These are phyloP conservation scores for Hemileccinum rubropunctum DNA, from an alignment of 768 basidiomycete species.

Conservation along the genomic window DNA sequence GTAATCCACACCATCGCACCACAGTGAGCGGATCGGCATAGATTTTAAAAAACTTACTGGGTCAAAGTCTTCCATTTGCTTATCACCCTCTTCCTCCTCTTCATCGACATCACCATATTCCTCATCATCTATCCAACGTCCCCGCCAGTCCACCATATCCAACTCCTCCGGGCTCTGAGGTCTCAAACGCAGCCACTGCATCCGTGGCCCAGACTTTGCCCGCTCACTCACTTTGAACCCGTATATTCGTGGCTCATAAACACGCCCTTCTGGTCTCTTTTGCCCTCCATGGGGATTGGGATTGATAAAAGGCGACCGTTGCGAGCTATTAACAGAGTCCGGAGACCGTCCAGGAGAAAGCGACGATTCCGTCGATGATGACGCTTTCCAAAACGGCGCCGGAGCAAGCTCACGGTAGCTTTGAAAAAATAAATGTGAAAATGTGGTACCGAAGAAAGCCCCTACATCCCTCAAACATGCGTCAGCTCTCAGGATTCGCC, in stretches of 20 bases:
- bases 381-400: slow-evolving; percentile 87
- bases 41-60: slow-evolving; percentile 44
- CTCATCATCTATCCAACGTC: slow-evolving; percentile 80
- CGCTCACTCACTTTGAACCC: slow-evolving; percentile 97
- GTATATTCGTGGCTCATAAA: slow-evolving; percentile 92
- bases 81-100: slow-evolving; percentile 52
- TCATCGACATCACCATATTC: slow-evolving; percentile 68
- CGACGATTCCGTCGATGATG: slow-evolving; percentile 46
- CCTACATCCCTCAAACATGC: slow-evolving; percentile 47
- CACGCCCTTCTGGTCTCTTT: slow-evolving; percentile 79
- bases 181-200: slow-evolving; percentile 92
- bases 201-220: slow-evolving; percentile 91
- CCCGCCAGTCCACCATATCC: slow-evolving; percentile 87
- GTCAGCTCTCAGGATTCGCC: slow-evolving; percentile 10
- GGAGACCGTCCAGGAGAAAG: slow-evolving; percentile 59
- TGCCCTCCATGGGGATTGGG: slow-evolving; percentile 89
- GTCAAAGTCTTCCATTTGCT: slow-evolving; percentile 86
- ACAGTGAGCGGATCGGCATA: slow-evolving; percentile 8
- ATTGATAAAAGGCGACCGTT: slow-evolving; percentile 67
- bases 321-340: slow-evolving; percentile 45
- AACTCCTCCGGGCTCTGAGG: slow-evolving; percentile 79
- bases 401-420: slow-evolving; percentile 95
- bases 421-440: slow-evolving; percentile 96
- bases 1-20: slow-evolving; percentile 5
- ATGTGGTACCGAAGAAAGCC: slow-evolving; percentile 99